Evolutionary conservation across 495 filamentous ascomycete species (phyloP).

Genomic region (Lophiostoma macrostomum): DNA sequence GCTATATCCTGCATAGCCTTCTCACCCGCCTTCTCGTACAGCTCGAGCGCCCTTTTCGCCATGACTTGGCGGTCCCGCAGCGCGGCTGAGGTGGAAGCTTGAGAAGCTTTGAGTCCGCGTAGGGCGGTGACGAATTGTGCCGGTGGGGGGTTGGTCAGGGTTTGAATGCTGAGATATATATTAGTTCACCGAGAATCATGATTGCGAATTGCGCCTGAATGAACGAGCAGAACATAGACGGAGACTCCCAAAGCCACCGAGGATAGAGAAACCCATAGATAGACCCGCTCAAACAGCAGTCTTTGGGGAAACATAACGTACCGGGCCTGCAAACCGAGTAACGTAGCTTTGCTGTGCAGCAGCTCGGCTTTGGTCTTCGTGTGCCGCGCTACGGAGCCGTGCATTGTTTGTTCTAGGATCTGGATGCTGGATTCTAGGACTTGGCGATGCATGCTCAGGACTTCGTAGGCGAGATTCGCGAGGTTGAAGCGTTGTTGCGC

Average conservation of each 20-base stretch:
- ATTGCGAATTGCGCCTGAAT: too few species aligned
- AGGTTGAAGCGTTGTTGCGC: conserved; percentile 10
- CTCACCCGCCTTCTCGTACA: conserved; percentile 35
- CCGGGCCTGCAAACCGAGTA: conserved; percentile 52
- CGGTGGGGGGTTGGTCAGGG: conserved; percentile 24
- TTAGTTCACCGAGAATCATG: too few species aligned
- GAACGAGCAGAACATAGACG: too few species aligned
- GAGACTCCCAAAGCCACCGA: not conserved
- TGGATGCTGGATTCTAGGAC: conserved; percentile 35
- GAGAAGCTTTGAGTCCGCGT: conserved; percentile 51
- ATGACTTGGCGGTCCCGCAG: conserved; percentile 27
- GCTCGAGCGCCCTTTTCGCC: conserved; percentile 32
- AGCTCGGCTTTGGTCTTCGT: conserved; percentile 55
- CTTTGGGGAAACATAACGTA: conserved; percentile 36
- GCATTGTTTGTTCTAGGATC: conserved; percentile 58
- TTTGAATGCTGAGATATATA: conserved; percentile 13
- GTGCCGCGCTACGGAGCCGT: conserved; percentile 60
- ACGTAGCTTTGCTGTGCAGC: conserved; percentile 57
- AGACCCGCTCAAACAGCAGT: not conserved
- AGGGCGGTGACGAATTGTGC: conserved; percentile 57
- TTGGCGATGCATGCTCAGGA: conserved; percentile 30
- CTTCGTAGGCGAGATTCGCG: conserved; percentile 23
- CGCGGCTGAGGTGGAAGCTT: conserved; percentile 34
- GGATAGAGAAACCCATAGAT: not conserved
- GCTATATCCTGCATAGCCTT: conserved; percentile 38